Base-by-base conservation (phyloP, 2,329 filamentous ascomycete genomes). In the Penicillium sp. region DNA sequence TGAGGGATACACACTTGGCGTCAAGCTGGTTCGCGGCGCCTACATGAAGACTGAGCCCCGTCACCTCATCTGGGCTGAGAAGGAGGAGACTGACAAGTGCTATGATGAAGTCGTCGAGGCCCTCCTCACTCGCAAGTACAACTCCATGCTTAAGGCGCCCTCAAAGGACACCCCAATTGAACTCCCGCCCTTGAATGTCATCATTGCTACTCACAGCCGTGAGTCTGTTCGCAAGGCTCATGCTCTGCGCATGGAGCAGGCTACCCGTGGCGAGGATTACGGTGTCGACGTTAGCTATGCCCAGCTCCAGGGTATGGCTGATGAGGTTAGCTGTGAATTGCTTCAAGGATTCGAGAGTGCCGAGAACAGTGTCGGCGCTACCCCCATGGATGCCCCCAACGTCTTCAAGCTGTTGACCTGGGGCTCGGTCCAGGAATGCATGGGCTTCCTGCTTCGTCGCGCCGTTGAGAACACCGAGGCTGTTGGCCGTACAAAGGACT, bases 241-340 rank as follows among this genome's bases (percentile, higher is more conserved):
- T 57, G 69, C 70, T 26, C 64, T 79, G 31, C 75, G 75, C 31
- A 65, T 69, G 49, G 61, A 74, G 14, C 78, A 85, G 48, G 78
- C 80, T 19, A 70, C 71, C n/a, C 62, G 70, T 4, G 80, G 80
- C 36, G 70, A 76, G 61, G 48, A 62, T 44, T 68, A 70, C 45
- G 68, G 72, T 37, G 71, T 77, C 44, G 76, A 80, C 14, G 73
- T 84, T 2, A 75, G 77, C 35, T 91, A 90, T 71, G 89, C 89
- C 3, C 92, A 97, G 76, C 83, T 97, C 1, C 89, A 93, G 77
- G 92, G 93, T 38, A 97, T 97, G 93, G 93, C 93, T 1, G 93
- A 97, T 65, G 92, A 97, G 70, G 86, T 97, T 50, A 91, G 88
- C 55, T 81, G 82, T 61, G 77, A 80, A 36, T 71, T 86, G 1